These are phyloP conservation scores for Cytospora schulzeri DNA, from an alignment of 2,329 filamentous ascomycete genomes.

Conservation along the genomic window DNA sequence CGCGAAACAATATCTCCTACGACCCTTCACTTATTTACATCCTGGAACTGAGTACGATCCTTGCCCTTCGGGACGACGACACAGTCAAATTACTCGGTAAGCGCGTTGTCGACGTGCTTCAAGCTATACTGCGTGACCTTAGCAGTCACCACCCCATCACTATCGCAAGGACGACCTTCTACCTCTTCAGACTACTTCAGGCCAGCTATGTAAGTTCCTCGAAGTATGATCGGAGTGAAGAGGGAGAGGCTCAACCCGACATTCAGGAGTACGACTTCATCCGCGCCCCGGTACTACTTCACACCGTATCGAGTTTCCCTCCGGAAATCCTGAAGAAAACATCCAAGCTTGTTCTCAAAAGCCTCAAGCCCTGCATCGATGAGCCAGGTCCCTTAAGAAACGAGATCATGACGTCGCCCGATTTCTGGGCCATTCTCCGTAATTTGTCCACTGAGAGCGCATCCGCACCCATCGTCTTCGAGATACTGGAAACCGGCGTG, in stretches of 20 bases:
- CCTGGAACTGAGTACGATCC: constrained; percentile 84
- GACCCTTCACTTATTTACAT: constrained; percentile 87
- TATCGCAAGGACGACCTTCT: constrained; percentile 81
- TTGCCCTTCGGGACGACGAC: constrained; percentile 74
- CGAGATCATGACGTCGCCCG: constrained; percentile 93
- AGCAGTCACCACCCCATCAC: constrained; percentile 79
- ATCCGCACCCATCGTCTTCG: constrained; percentile 78
- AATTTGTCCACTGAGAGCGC: constrained; percentile 70
- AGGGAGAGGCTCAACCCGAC: constrained; percentile 25
- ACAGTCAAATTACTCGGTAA: constrained; percentile 76
- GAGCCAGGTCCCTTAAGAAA: constrained; percentile 77
- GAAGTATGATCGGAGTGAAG: constrained; percentile 30
- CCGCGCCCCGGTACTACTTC: constrained; percentile 86
- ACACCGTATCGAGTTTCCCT: constrained; percentile 86
- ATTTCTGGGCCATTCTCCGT: constrained; percentile 93
- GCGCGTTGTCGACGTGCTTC: constrained; percentile 76
- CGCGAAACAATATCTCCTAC: constrained; percentile 65
- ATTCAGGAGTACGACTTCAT: constrained; percentile 82
- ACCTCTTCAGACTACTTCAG: constrained; percentile 79
- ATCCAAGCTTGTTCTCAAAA: constrained; percentile 74
- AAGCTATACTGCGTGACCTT: constrained; percentile 78
- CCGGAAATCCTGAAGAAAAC: constrained; percentile 76
- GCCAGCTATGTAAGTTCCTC: constrained; percentile 73
- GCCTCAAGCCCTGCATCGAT: constrained; percentile 77
- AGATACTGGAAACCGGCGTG: constrained; percentile 79